These are phyloP conservation scores for Rhodotorula toruloides DNA, from an alignment of 768 basidiomycete genomes.

Conservation along the genomic window DNA sequence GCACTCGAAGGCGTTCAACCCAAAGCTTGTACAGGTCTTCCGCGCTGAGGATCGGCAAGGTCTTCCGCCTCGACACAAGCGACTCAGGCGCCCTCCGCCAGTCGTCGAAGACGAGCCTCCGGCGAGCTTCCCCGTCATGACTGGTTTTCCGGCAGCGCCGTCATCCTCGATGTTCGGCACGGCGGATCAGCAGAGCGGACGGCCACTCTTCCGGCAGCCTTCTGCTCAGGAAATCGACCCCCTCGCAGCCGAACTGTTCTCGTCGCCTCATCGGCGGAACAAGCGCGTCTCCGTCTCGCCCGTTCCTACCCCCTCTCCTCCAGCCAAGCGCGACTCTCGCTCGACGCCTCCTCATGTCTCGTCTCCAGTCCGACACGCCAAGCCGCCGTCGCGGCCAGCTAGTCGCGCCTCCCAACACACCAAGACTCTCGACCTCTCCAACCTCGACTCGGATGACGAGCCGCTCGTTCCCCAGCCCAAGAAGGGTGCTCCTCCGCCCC, in stretches of 20 bases:
- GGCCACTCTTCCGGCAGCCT: background rate
- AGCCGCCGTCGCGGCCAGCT: background rate
- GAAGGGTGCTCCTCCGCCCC: background rate
- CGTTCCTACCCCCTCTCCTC: background rate
- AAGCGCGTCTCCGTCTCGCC: background rate
- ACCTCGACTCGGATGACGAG: constrained; percentile 19
- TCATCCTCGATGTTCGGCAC: background rate
- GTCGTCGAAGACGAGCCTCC: background rate
- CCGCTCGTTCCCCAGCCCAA: background rate
- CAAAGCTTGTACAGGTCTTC: constrained; percentile 25
- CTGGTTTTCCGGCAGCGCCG: background rate
- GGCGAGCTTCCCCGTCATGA: constrained; percentile 1
- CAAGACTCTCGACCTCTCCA: constrained; percentile 21
- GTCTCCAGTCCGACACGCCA: too few species aligned
- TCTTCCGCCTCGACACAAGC: background rate
- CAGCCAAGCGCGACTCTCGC: background rate
- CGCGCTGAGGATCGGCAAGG: background rate
- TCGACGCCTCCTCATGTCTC: background rate
- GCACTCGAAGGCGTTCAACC: constrained; percentile 25
- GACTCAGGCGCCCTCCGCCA: background rate
- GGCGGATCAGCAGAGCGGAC: background rate
- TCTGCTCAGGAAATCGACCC: background rate
- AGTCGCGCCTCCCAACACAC: background rate
- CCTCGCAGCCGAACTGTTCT: background rate
- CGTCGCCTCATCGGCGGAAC: background rate